These are phyloP conservation scores for Mantamonas sphyraenae DNA, from an alignment of 78 protist species.

Conservation along the genomic window DNA sequence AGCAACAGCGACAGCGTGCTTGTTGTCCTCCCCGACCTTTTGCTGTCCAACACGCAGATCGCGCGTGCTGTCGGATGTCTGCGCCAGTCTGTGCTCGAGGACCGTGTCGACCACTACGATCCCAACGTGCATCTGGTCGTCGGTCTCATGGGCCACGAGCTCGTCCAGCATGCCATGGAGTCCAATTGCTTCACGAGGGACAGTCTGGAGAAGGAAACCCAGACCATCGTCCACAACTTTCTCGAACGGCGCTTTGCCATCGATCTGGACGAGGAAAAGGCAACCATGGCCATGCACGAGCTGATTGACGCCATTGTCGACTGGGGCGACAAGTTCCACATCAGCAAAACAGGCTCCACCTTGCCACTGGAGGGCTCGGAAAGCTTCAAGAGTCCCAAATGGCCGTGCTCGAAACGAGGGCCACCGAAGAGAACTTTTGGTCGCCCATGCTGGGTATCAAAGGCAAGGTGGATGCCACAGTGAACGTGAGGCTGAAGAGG, in stretches of 20 bases:
- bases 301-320: background rate
- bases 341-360: background rate
- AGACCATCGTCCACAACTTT: background rate
- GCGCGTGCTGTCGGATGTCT: conserved; percentile 3
- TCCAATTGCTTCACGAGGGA: background rate
- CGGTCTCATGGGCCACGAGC: conserved; percentile 19
- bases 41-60: conserved; percentile 29
- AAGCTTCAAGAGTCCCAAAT: no score
- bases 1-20: background rate
- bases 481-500: conserved; percentile 1
- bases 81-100: conserved; percentile 26
- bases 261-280: background rate
- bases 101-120: background rate
- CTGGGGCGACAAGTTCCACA: background rate
- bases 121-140: background rate
- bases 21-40: conserved; percentile 18
- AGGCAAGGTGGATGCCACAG: conserved; percentile 33
- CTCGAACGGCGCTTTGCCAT: background rate
- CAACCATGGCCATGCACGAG: background rate
- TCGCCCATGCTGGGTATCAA: conserved; percentile 34
- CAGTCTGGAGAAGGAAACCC: background rate
- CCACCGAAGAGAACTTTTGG: conserved; percentile 31
- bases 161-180: conserved; percentile 12
- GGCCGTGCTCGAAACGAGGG: background rate
- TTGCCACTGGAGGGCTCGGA: background rate